Evolutionary conservation across 1,284 basidiomycete species (phyloP).

Genomic region (Anthracocystis walkeri): DNA sequence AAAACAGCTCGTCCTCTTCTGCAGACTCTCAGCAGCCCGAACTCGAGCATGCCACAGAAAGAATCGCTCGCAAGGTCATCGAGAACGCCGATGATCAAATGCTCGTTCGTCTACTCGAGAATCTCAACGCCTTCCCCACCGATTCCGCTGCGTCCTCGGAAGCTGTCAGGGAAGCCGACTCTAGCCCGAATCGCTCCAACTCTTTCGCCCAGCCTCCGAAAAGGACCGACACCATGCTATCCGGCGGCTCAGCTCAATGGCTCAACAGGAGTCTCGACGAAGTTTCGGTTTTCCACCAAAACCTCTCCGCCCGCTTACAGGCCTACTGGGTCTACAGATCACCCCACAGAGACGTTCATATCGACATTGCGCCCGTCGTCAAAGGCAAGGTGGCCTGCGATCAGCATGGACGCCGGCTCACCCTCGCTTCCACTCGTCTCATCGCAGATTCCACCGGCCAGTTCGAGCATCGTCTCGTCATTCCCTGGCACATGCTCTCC

Average conservation of each 20-base stretch:
- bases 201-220: conserved; percentile 15
- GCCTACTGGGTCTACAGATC: conserved; percentile 62
- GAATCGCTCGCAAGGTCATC: conserved; percentile 40
- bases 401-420: conserved; percentile 21
- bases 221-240: conserved; percentile 31
- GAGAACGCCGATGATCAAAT: conserved; percentile 49
- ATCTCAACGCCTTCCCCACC: conserved; percentile 54
- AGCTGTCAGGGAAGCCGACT: conserved; percentile 13
- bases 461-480: conserved; percentile 40
- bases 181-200: background rate
- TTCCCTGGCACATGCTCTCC: conserved; percentile 56
- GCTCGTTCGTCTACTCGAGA: conserved; percentile 49
- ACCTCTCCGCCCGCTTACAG: conserved; percentile 46
- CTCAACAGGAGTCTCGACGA: conserved; percentile 50
- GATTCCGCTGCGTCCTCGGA: conserved; percentile 39
- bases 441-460: conserved; percentile 37
- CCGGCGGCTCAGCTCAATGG: conserved; percentile 53
- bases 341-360: conserved; percentile 40
- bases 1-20: background rate
- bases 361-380: conserved; percentile 55
- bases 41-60: conserved; percentile 29
- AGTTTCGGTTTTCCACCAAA: conserved; percentile 47
- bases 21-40: background rate
- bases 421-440: conserved; percentile 46
- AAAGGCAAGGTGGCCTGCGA: conserved; percentile 30